A percentile compares a stretch with the other conserved stretches of the same genome.
These are phyloP conservation scores for Helicocarpus griseus DNA, from an alignment of 2,329 filamentous ascomycete genomes.

Conservation along the genomic window DNA sequence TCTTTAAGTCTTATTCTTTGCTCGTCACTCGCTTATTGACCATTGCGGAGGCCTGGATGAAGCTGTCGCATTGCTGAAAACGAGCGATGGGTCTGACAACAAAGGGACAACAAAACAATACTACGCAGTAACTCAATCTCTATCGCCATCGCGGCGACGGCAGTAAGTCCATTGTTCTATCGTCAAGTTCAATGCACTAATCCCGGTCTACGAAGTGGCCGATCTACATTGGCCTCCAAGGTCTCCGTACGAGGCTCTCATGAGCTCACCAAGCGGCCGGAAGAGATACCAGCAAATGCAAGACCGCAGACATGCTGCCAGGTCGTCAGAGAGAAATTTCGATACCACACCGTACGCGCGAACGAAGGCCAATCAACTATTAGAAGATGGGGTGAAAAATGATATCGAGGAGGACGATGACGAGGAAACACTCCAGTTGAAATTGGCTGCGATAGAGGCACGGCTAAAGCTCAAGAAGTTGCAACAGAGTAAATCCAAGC, in stretches of 20 bases:
- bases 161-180: neutral
- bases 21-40: neutral
- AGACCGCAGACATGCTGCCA: conserved; percentile 57
- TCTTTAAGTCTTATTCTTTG: neutral
- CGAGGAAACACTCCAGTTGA: conserved; percentile 78
- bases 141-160: conserved; percentile 25
- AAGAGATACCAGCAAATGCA: conserved; percentile 61
- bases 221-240: conserved; percentile 47
- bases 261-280: conserved; percentile 68
- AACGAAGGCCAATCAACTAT: conserved; percentile 8
- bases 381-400: conserved; percentile 19
- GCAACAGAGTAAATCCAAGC: conserved; percentile 51
- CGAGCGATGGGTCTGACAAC: neutral
- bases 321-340: conserved; percentile 39
- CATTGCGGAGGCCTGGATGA: too few species aligned
- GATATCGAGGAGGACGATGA: conserved; percentile 59
- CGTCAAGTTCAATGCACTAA: neutral
- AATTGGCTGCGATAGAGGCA: conserved; percentile 81
- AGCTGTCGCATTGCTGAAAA: neutral
- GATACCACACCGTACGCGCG: conserved; percentile 7
- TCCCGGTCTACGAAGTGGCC: conserved; percentile 8
- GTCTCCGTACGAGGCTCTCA: conserved; percentile 52
- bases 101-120: neutral
- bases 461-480: conserved; percentile 79
- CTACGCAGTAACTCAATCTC: neutral